Evolutionary conservation across 1,284 basidiomycete genomes (phyloP), one percentile per base, ranked within the genome.

Genomic region (Fomitiporia mediterranea): DNA sequence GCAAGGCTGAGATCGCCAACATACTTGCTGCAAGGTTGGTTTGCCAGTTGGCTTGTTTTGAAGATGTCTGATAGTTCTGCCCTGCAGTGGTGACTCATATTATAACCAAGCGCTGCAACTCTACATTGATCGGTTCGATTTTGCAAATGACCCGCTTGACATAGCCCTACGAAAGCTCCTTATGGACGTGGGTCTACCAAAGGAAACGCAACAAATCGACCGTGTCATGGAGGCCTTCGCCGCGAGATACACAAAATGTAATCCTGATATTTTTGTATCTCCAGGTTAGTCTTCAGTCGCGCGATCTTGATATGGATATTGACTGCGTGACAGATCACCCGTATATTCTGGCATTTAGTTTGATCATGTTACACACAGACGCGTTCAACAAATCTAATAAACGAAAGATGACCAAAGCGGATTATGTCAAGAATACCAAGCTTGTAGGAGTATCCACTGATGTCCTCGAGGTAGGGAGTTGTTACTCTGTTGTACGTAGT

Each of bases 331-430:
- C 60, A 93, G 95, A 98, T 67, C 92, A 97, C 66, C 89, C 95
- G 4, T 99, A 99, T 72, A 91, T 99, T 46, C 76, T 99, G 40
- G 92, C 96, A 11, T 99, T 99, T 72, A 98, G 96, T 64, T 77
- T 99, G 66, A 97, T 99, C 69, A 98, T 99, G 94, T 78, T 99
- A 44, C 95, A 98, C 68, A 99, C 97, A 9, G 96, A 99, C 68
- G 90, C 89, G 1, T 99, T 98, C 78, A 99, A 99, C 73, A 92
- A 89, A 71, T 94, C 92, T 62, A 98, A 98, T 72, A 98, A 93
- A 72, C 86, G 87, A 61, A 98, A 98, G 74, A 99, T 99, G 97
- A 86, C 89, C 32, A 97, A 95, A 68, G 76, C 83, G 1, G 94
- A 96, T 66, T 98, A 98, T 67, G 78, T 97, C 61, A 90, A 85